Evolutionary conservation across 1,284 basidiomycete genomes (phyloP).

Genomic region (Mycena citricolor): DNA sequence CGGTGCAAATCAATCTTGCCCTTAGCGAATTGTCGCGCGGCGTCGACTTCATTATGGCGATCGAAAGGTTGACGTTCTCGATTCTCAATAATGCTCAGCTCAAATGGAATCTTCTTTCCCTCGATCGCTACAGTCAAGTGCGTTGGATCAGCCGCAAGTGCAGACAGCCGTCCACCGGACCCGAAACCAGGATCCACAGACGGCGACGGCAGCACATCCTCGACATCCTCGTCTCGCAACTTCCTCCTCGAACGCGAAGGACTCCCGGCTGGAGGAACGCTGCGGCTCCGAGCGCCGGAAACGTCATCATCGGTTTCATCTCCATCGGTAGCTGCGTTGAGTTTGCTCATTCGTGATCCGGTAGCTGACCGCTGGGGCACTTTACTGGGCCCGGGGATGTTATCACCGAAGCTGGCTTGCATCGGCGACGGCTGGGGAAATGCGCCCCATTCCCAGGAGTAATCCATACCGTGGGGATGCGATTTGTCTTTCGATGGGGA

Average conservation of each 20-base stretch:
- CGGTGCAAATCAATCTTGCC: slow-evolving; percentile 54
- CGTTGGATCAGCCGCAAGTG: slow-evolving; percentile 50
- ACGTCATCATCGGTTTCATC: background rate
- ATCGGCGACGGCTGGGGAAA: slow-evolving; percentile 79
- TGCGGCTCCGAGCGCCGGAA: slow-evolving; percentile 45
- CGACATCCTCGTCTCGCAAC: slow-evolving; percentile 3
- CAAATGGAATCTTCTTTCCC: slow-evolving; percentile 53
- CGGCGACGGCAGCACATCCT: slow-evolving; percentile 28
- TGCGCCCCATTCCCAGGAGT: slow-evolving; percentile 85
- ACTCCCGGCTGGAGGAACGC: slow-evolving; percentile 51
- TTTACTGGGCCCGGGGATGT: slow-evolving; percentile 32
- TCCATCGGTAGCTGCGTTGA: slow-evolving; percentile 2
- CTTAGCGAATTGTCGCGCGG: slow-evolving; percentile 50
- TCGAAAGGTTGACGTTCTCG: slow-evolving; percentile 33
- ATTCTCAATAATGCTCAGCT: slow-evolving; percentile 53
- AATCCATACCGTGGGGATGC: slow-evolving; percentile 47
- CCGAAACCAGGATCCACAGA: slow-evolving; percentile 37
- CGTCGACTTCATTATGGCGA: slow-evolving; percentile 48
- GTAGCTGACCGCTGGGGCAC: slow-evolving; percentile 14
- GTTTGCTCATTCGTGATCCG: slow-evolving; percentile 9
- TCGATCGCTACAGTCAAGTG: slow-evolving; percentile 59
- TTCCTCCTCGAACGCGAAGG: slow-evolving; percentile 17
- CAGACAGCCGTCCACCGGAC: slow-evolving; percentile 50
- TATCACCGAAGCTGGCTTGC: slow-evolving; percentile 50
- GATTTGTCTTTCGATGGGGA: slow-evolving; percentile 13